Evolutionary conservation across 139 green algal species (phyloP), one percentile per base, ranked within the genome.

Genomic region (Zygnema cylindricum): DNA sequence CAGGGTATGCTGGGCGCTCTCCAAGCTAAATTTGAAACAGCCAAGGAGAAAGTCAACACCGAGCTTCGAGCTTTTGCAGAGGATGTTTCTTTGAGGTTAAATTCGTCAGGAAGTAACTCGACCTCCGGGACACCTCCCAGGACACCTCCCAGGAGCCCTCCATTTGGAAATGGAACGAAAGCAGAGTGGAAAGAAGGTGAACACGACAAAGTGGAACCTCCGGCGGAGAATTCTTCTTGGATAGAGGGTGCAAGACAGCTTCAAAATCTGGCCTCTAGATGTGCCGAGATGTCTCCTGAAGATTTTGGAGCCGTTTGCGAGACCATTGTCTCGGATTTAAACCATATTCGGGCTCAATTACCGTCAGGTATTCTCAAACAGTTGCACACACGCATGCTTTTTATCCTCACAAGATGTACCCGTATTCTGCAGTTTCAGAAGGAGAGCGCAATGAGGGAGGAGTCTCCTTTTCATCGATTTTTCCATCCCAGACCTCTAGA

Each of bases 331-430:
- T n/a, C 43, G 2, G 49, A 89, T 38, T 69, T 91, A 23, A 75
- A 91, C 78, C 38, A 85, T 54, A 43, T 41, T 1, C 35, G 86
- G 1, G 55, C 86, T 42, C 16, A 63, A 2, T 73, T 89, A 1
- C 69, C 86, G 32, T n/a, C 33, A 30, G 86, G 81, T 23, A 25
- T 32, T 38, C 86, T 91, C 23, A 91, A 91, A 78, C 79, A 83
- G 81, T 69, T 89, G 82, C 81, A 91, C 43, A 91, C 84, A 69
- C 54, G 84, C n/a, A 38, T 91, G 40, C 86, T 91, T 25, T 91
- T 91, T 38, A 90, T 89, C 35, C 81, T 91, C 79, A 91, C 79
- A 0, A 81, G 86, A 73, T 91, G 86, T 75, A 91, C 86, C 1
- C 86, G 86, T 1, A 69, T 91, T 43, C 78, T 91, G 40, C 86